Percentiles rank a stretch among this genome's conserved stretches.
These are phyloP conservation scores for Candida loeiensis DNA, from an alignment of 805 yeast species.

Conservation along the genomic window DNA sequence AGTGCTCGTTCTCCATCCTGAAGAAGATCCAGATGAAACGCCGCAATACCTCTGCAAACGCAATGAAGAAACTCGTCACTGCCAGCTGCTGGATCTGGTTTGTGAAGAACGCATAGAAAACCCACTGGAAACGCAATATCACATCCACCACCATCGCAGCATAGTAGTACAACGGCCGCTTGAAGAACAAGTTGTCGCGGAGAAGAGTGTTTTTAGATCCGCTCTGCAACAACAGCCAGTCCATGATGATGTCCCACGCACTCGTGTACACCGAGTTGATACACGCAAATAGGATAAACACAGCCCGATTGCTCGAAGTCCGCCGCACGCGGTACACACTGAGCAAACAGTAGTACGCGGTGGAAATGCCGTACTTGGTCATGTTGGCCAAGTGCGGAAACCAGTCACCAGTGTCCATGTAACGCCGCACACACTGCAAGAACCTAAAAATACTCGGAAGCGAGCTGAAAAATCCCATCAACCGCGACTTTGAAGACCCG, in stretches of 20 bases:
- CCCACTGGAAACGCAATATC: conserved; percentile 83
- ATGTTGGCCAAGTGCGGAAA: conserved; percentile 95
- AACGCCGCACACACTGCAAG: conserved; percentile 88
- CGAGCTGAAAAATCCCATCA: conserved; percentile 79
- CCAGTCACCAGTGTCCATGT: conserved; percentile 88
- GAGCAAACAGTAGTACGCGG: conserved; percentile 65
- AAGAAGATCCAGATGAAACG: conserved; percentile 87
- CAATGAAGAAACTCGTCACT: conserved; percentile 76
- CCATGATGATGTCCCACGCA: conserved; percentile 92
- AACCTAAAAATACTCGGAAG: conserved; percentile 90
- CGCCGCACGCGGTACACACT: conserved; percentile 72
- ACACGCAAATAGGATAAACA: conserved; percentile 70
- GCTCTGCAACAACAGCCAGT: conserved; percentile 84
- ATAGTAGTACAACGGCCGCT: conserved; percentile 59
- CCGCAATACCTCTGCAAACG: conserved; percentile 75
- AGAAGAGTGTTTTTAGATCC: conserved; percentile 54
- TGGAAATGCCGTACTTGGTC: conserved; percentile 65
- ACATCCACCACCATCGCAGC: conserved; percentile 71
- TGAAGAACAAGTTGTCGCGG: conserved; percentile 68
- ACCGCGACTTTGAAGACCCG: conserved; percentile 72
- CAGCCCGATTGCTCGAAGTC: conserved; percentile 40
- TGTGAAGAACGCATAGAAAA: conserved; percentile 79
- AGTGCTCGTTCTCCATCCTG: conserved; percentile 95
- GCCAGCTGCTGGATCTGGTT: conserved; percentile 83
- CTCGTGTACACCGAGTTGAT: conserved; percentile 68